Percentiles rank a stretch among this genome's conserved stretches.
These are phyloP conservation scores for Echria macrotheca DNA, from an alignment of 495 filamentous ascomycete genomes.

Conservation along the genomic window DNA sequence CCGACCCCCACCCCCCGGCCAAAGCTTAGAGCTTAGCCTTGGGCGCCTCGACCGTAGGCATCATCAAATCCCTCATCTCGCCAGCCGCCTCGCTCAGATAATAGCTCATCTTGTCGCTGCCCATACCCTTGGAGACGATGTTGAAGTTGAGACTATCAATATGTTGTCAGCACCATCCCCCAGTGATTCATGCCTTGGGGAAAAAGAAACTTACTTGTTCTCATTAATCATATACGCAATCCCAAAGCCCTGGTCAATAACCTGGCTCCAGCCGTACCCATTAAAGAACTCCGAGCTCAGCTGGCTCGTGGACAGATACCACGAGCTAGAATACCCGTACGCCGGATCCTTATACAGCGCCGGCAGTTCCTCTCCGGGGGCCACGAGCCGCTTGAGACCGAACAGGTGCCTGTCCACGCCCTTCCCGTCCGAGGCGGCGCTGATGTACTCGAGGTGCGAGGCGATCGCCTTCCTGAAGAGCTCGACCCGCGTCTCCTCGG, in stretches of 20 bases:
- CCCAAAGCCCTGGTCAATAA: slow-evolving; percentile 91
- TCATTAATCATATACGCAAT: slow-evolving; percentile 99
- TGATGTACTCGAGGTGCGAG: slow-evolving; percentile 85
- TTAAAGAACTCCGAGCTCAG: slow-evolving; percentile 96
- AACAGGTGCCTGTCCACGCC: slow-evolving; percentile 97
- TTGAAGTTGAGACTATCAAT: slow-evolving; percentile 87
- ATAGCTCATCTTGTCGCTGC: slow-evolving; percentile 87
- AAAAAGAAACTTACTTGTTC: slow-evolving; percentile 53
- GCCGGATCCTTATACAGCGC: slow-evolving; percentile 81
- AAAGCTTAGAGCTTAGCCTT: slow-evolving; percentile 88
- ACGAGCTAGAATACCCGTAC: slow-evolving; percentile 75
- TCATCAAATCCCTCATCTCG: slow-evolving; percentile 82
- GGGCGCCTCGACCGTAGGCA: slow-evolving; percentile 72
- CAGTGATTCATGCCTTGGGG: neutral
- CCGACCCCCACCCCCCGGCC: too few relatives aligned
- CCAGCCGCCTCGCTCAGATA: slow-evolving; percentile 89
- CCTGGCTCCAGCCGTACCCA: slow-evolving; percentile 99
- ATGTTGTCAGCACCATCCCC: too few relatives aligned
- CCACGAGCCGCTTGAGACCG: slow-evolving; percentile 86
- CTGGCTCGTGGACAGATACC: slow-evolving; percentile 86
- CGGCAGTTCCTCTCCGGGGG: slow-evolving; percentile 75
- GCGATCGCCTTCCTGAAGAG: slow-evolving; percentile 77
- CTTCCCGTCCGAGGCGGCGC: slow-evolving; percentile 79
- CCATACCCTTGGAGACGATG: slow-evolving; percentile 89
- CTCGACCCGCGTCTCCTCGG: slow-evolving; percentile 58